Evolutionary conservation across 1,284 basidiomycete genomes (phyloP).

Genomic region (Moniliella sp.): DNA sequence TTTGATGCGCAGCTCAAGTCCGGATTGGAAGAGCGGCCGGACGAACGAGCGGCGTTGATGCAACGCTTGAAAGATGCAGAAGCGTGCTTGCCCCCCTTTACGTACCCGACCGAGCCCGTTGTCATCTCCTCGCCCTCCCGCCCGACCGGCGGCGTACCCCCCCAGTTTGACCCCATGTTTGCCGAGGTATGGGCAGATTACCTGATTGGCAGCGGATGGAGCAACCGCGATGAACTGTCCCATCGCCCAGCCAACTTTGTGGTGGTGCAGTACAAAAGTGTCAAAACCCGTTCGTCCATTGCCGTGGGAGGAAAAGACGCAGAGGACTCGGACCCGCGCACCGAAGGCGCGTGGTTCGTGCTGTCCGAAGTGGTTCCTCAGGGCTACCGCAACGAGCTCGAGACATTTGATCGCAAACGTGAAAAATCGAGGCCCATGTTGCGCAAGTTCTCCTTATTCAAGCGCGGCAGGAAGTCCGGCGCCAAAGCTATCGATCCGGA

Average conservation of each 20-base stretch:
- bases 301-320: no score
- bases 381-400: slow-evolving; percentile 20
- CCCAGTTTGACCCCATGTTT: slow-evolving; percentile 22
- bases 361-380: slow-evolving; percentile 25
- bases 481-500: slow-evolving; percentile 4
- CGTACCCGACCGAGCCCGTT: slow-evolving; percentile 17
- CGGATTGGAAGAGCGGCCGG: slow-evolving; percentile 18
- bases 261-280: slow-evolving; percentile 23
- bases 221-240: slow-evolving; percentile 28
- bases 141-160: not conserved
- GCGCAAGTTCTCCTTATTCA: slow-evolving; percentile 27
- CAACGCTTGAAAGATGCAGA: slow-evolving; percentile 7
- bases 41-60: slow-evolving; percentile 5
- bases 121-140: slow-evolving; percentile 11
- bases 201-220: slow-evolving; percentile 27
- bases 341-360: slow-evolving; percentile 29
- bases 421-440: slow-evolving; percentile 17
- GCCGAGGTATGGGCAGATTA: slow-evolving; percentile 30
- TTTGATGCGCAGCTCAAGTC: slow-evolving; percentile 21
- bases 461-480: slow-evolving; percentile 4
- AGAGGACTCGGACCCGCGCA: slow-evolving; percentile 8
- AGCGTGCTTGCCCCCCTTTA: slow-evolving; percentile 15
- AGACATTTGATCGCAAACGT: slow-evolving; percentile 7
- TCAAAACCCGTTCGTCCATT: slow-evolving; percentile 10
- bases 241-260: slow-evolving; percentile 29